phyloP scores from a whole-genome alignment of 164 flowering plant species.

The Vitis amurensis region DNA sequence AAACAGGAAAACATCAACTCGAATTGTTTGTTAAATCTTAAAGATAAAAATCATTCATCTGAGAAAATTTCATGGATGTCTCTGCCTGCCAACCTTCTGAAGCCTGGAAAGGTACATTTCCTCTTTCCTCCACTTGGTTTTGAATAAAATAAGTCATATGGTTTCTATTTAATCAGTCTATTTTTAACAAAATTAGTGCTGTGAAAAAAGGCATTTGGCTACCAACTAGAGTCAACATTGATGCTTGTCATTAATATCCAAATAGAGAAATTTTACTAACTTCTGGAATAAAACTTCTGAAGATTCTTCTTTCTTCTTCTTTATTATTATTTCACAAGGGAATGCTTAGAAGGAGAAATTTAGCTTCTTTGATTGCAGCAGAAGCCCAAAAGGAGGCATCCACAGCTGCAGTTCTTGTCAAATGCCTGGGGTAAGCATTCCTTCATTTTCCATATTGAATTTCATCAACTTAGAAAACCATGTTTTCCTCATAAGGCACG shows the following conservation, averaged over 20 bases:
- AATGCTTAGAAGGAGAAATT: conserved; percentile 62
- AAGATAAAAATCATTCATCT: conserved; percentile 30
- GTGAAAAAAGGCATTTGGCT: not conserved
- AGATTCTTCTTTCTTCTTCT: not conserved
- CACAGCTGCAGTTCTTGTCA: conserved; percentile 61
- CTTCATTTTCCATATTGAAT: not conserved
- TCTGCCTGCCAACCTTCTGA: conserved; percentile 63
- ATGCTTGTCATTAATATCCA: not conserved
- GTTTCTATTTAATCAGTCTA: not conserved
- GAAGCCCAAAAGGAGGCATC: conserved; percentile 90
- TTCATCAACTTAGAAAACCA: not conserved
- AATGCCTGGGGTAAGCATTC: conserved; percentile 55
- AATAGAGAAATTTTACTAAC: too few species aligned
- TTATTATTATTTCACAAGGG: conserved; percentile 41
- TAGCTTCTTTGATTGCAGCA: conserved; percentile 75
- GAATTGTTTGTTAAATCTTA: conserved; percentile 21
- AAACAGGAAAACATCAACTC: conserved; percentile 47
- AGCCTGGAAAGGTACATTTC: conserved; percentile 67
- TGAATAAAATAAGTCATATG: not conserved
- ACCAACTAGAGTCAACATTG: not conserved
- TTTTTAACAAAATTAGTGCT: not conserved
- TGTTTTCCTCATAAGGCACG: not conserved
- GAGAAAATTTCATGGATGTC: conserved; percentile 57
- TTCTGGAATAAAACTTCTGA: too few species aligned
- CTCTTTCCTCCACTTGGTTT: not conserved